These are phyloP conservation scores for Themeda triandra DNA, from an alignment of 176 grass and related monocot genomes.

Conservation along the genomic window DNA sequence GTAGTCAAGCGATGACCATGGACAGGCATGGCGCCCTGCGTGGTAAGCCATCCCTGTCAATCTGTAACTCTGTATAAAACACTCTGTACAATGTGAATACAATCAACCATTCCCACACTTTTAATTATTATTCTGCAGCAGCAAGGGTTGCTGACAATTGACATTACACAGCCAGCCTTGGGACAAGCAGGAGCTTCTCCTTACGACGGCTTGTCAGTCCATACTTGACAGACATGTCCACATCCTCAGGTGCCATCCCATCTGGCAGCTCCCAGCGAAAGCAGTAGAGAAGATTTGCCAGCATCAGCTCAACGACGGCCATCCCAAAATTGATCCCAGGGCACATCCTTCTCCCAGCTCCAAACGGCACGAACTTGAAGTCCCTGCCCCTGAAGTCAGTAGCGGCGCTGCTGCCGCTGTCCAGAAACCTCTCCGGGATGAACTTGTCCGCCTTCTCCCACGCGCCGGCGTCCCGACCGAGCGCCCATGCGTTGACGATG, in stretches of 20 bases:
- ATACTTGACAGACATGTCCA: background rate
- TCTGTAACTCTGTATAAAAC: no score
- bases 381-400: background rate
- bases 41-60: no score
- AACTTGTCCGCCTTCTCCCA: background rate
- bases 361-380: background rate
- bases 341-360: background rate
- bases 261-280: background rate
- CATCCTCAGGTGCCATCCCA: background rate
- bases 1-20: no score
- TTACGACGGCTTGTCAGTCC: background rate
- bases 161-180: background rate
- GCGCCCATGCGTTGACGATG: background rate
- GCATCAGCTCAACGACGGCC: background rate
- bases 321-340: background rate
- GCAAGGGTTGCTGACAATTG: background rate
- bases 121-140: background rate
- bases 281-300: background rate
- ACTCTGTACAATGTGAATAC: no score
- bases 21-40: no score
- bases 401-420: background rate
- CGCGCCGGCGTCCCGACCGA: background rate
- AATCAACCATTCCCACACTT: no score
- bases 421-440: background rate
- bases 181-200: background rate